Conservation (phyloP, 257 asterid species). For the Forsythia suspensa region DNA sequence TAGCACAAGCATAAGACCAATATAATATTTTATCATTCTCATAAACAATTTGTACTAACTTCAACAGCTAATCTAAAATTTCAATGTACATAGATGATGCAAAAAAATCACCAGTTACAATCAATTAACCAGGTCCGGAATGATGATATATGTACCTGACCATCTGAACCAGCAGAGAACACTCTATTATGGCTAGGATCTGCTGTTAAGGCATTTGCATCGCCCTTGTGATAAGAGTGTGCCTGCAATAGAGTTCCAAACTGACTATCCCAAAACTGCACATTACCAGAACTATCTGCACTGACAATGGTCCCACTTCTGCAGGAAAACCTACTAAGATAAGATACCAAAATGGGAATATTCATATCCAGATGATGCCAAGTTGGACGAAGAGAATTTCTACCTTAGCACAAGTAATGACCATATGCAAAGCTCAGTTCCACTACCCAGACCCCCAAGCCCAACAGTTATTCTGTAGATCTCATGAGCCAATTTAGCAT, state of each 20-base stretch:
- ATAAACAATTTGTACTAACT: too few relatives aligned
- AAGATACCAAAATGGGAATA: neutral
- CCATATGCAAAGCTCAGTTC: constrained; percentile 80
- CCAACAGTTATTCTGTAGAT: constrained; percentile 79
- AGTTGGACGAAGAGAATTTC: neutral
- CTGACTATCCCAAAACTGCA: constrained; percentile 87
- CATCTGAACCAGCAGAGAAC: constrained; percentile 95
- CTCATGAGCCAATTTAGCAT: constrained; percentile 63
- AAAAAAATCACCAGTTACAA: constrained; percentile 16
- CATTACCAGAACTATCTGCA: constrained; percentile 87
- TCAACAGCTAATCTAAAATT: neutral
- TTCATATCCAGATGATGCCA: neutral
- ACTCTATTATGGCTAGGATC: constrained; percentile 85
- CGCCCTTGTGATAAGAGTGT: constrained; percentile 85
- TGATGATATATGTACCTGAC: constrained; percentile 70
- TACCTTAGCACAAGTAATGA: constrained; percentile 80
- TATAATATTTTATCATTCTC: neutral
- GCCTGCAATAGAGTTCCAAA: constrained; percentile 86
- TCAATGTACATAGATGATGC: constrained; percentile 36
- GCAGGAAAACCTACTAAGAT: neutral
- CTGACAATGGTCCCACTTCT: constrained; percentile 61
- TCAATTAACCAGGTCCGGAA: constrained; percentile 46
- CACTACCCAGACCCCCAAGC: constrained; percentile 67
- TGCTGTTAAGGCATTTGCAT: constrained; percentile 85
- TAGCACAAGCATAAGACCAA: neutral